Evolutionary conservation across 2,329 filamentous ascomycete species (phyloP).

Genomic region (Fusarium illudens): DNA sequence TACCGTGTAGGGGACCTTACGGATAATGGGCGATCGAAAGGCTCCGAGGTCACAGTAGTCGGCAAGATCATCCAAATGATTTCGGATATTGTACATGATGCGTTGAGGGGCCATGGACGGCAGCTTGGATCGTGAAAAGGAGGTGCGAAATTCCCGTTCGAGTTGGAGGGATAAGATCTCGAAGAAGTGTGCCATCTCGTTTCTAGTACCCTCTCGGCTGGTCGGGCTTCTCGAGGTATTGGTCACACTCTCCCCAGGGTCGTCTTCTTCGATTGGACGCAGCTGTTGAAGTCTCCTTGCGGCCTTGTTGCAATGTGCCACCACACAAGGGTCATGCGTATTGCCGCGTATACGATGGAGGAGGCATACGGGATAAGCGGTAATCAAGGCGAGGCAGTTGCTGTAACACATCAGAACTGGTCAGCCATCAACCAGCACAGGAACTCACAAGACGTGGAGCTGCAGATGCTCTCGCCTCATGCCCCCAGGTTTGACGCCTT

Average conservation of each 20-base stretch:
- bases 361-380: slow-evolving; percentile 40
- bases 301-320: slow-evolving; percentile 34
- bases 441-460: slow-evolving; percentile 35
- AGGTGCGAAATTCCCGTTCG: slow-evolving; percentile 32
- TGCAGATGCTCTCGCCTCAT: slow-evolving; percentile 17
- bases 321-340: slow-evolving; percentile 37
- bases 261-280: neutral
- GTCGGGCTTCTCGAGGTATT: neutral
- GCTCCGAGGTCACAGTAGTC: slow-evolving; percentile 32
- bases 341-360: slow-evolving; percentile 38
- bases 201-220: neutral
- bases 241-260: neutral
- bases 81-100: slow-evolving; percentile 39
- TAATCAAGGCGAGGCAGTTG: slow-evolving; percentile 40
- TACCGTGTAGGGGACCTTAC: slow-evolving; percentile 19
- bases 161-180: slow-evolving; percentile 40
- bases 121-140: neutral
- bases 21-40: slow-evolving; percentile 29
- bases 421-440: neutral
- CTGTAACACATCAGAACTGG: slow-evolving; percentile 24
- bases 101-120: slow-evolving; percentile 36
- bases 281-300: slow-evolving; percentile 28
- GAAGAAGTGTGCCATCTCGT: slow-evolving; percentile 37
- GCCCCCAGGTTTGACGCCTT: slow-evolving; percentile 10
- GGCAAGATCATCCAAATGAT: slow-evolving; percentile 40